Base-by-base conservation (phyloP, 2,329 filamentous ascomycete genomes). In the Colletotrichum sp. region DNA sequence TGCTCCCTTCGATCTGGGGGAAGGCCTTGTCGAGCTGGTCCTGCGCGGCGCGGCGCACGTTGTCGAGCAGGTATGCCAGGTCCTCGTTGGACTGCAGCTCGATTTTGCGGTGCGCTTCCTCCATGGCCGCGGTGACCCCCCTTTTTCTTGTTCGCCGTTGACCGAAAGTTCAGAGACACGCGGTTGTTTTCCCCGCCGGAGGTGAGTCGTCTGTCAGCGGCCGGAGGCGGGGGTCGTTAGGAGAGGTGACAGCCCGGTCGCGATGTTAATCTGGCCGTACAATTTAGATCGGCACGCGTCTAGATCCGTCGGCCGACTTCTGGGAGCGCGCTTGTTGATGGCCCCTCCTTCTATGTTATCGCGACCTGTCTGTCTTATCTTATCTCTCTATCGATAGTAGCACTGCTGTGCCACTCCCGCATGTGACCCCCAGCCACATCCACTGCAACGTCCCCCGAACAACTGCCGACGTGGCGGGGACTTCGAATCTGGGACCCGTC, bases 11-110 rank as follows among this genome's bases (percentile, higher is more conserved):
- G 36, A 92, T 89, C 0, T 91, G 91, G 28, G 94, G 94, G 72
- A 96, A 92, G 67, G 91, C 92, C 79, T 90, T 89, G 83, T 92
- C 89, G 75, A 96, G 90, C 82, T 92, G 93, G 80, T 91, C 90
- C 60, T 90, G 88, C 13, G 94, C 94, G 72, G 93, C 92, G 83
- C 89, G 89, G 81, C 92, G 92, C 77, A 95, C 91, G 81, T 95
- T 95, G 78, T 89, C 86, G 79, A 94, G 89, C 32, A 96, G 90
- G 84, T 93, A 95, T 72, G 89, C 86, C 39, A 96, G 89, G 84
- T 96, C 95, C 65, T 93, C 92, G 57, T 92, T 91, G n/a, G 91
- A 90, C 86, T 96, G 94, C 68, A 96, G 91, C 86, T 96, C 95
- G 83, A 96, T 94, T 85, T 93, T 94, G 83, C 95, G 93, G 84